Conservation (phyloP, 208 protist genomes). For the Leishmania turanica region DNA sequence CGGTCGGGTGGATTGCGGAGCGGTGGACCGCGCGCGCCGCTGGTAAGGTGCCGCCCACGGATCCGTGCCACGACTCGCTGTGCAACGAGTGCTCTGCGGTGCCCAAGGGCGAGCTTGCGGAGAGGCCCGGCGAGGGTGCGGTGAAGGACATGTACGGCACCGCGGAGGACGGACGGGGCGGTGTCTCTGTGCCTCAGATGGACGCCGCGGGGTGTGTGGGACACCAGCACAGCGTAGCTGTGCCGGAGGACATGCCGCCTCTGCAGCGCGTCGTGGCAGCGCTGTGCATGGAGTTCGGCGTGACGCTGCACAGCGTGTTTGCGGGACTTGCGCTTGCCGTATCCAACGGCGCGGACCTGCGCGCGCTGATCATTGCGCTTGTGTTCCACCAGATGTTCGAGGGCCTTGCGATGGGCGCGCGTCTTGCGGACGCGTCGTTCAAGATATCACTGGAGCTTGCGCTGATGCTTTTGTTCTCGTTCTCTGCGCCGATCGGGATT, state of each 20-base stretch:
- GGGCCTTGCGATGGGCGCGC: slow-evolving; percentile 58
- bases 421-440: slow-evolving; percentile 59
- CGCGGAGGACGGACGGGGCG: not conserved
- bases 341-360: slow-evolving; percentile 32
- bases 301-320: slow-evolving; percentile 74
- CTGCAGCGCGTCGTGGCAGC: slow-evolving; percentile 40
- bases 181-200: not conserved
- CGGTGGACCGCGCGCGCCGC: slow-evolving; percentile 2
- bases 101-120: slow-evolving; percentile 7
- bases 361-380: slow-evolving; percentile 52
- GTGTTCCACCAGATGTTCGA: slow-evolving; percentile 78
- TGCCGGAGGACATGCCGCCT: slow-evolving; percentile 14
- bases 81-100: slow-evolving; percentile 9
- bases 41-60: not conserved
- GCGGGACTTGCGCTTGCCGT: slow-evolving; percentile 58
- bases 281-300: slow-evolving; percentile 68
- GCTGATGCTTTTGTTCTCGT: slow-evolving; percentile 45
- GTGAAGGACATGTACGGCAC: not conserved
- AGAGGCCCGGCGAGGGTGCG: not conserved
- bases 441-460: slow-evolving; percentile 36
- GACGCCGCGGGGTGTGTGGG: slow-evolving; percentile 10
- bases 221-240: slow-evolving; percentile 23
- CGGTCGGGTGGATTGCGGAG: slow-evolving; percentile 32
- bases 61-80: slow-evolving; percentile 10
- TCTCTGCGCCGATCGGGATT: slow-evolving; percentile 54